A percentile compares a stretch with the other conserved stretches of the same genome.
These are phyloP conservation scores for Lotmaria passim DNA, from an alignment of 208 protist species.

Conservation along the genomic window DNA sequence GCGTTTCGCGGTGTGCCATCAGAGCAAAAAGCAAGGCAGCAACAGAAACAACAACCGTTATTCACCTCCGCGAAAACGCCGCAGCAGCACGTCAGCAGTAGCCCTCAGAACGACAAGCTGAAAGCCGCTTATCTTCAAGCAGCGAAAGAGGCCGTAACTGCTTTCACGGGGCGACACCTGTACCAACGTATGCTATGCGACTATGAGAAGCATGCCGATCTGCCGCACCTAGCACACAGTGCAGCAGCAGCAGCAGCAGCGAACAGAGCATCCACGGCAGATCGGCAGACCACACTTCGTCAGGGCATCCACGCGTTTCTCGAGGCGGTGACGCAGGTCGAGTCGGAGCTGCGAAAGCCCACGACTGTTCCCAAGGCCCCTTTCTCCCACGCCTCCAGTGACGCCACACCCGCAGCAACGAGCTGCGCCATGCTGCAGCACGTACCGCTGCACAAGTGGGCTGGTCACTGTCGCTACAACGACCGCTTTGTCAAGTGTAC, in stretches of 20 bases:
- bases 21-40: neutral
- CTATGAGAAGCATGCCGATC: neutral
- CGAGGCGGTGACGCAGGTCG: constrained; percentile 10
- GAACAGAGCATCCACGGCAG: neutral
- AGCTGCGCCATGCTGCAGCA: constrained; percentile 4
- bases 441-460: constrained; percentile 17
- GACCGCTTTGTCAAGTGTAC: constrained; percentile 20
- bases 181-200: constrained; percentile 10
- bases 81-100: neutral
- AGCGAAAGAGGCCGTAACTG: constrained; percentile 34
- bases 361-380: neutral
- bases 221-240: neutral
- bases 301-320: constrained; percentile 8
- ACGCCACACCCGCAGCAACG: neutral
- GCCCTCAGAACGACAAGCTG: neutral
- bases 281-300: constrained; percentile 11
- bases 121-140: constrained; percentile 23
- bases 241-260: neutral
- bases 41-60: too few species aligned
- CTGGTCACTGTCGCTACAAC: constrained; percentile 25
- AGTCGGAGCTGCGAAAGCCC: constrained; percentile 9
- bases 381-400: neutral
- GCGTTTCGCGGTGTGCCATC: neutral
- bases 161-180: constrained; percentile 8
- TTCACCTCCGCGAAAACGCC: neutral